Base-by-base conservation (phyloP, 2,329 filamentous ascomycete genomes). In the Dendrostoma leiphaemia region DNA sequence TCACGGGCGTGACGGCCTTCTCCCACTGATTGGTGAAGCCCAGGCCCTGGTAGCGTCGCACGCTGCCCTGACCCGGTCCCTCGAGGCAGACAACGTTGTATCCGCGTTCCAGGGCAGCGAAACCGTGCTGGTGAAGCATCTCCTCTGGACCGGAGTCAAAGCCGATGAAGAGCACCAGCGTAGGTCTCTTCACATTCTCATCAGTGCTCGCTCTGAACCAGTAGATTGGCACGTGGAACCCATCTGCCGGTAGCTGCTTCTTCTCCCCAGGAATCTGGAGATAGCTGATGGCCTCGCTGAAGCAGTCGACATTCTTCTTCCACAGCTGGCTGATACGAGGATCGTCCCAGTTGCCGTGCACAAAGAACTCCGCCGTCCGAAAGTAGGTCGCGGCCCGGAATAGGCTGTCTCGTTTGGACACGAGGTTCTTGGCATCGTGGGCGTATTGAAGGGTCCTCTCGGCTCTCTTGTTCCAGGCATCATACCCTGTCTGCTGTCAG, bases 11-110 rank as follows among this genome's bases (percentile, higher is more conserved):
- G 3, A 72, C 63, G 0, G 72, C 74, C 4, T 55, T 62, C 58
- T 73, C 70, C 74, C 74, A 78, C 21, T 77, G 64, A 0, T 65
- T 67, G 13, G 73, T 74, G 58, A 78, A 78, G 5, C 71, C 73
- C 2, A 76, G 40, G 4, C 66, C 61, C 37, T 79, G 71, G 1
- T 70, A 54, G 1, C 76, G 69, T 8, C 71, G 68, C 2, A 74
- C 70, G 1, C 65, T 71, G 2, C 67, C 65, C 58, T 79, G 75
- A 0, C 75, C 75, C 0, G 75, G 76, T 0, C 76, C 76, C 44
- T 79, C 76, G 57, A 74, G 79, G 0, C 70, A 71, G 15, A 77
- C 65, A 32, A 67, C 65, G 53, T 78, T 74, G 60, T 66, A 74
- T 1, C 75, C 75, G 2, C 75, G 69, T 21, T 67, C 64, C 7